Conservation (phyloP, 352 stramenopile species). For the Nothophytophthora sp. region DNA sequence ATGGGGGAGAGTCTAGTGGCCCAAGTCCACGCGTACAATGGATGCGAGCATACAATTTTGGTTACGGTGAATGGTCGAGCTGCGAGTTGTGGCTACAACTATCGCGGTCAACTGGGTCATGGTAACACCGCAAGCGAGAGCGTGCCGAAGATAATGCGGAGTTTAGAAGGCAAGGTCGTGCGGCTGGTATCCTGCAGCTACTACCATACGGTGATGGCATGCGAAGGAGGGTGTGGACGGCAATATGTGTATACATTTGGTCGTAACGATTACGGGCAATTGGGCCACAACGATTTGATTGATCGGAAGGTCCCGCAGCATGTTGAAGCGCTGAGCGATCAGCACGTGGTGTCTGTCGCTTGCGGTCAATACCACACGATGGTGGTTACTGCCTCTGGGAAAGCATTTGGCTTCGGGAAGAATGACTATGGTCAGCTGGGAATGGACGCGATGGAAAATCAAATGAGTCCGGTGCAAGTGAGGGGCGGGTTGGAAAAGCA, state of each 20-base stretch:
- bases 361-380: constrained; percentile 94
- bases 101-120: constrained; percentile 91
- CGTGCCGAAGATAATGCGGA: constrained; percentile 77
- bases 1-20: constrained; percentile 45
- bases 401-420: constrained; percentile 89
- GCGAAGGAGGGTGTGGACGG: constrained; percentile 32
- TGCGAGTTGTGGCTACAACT: constrained; percentile 93
- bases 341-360: constrained; percentile 73
- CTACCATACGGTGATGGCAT: constrained; percentile 91
- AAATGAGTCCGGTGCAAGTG: constrained; percentile 58
- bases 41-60: constrained; percentile 91
- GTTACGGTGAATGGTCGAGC: constrained; percentile 77
- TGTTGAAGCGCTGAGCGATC: constrained; percentile 60
- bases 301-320: constrained; percentile 86
- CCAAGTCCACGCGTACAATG: constrained; percentile 93
- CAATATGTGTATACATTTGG: constrained; percentile 87
- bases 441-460: constrained; percentile 71
- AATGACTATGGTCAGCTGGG: constrained; percentile 95
- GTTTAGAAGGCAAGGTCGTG: constrained; percentile 69
- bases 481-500: constrained; percentile 61
- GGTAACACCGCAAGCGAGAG: constrained; percentile 88
- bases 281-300: constrained; percentile 88
- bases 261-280: constrained; percentile 93
- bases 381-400: constrained; percentile 66
- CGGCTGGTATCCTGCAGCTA: constrained; percentile 91